Percentiles rank a stretch among this genome's conserved stretches.
phyloP scores from a whole-genome alignment of 2,329 filamentous ascomycete species.

The Venturiaceae sp. region DNA sequence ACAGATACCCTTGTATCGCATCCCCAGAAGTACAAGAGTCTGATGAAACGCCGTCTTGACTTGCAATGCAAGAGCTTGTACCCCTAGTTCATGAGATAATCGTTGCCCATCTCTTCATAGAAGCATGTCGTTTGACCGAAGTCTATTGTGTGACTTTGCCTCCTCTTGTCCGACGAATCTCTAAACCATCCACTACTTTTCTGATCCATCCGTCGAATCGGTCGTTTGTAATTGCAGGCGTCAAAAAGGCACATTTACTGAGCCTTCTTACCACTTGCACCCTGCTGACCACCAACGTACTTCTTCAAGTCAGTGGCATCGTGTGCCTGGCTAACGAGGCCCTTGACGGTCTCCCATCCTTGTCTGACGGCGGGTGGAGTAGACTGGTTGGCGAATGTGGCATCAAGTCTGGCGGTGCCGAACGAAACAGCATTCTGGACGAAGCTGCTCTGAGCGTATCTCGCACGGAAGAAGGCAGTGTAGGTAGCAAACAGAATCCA shows the following conservation, averaged over 20 bases:
- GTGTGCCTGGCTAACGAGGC: constrained; percentile 60
- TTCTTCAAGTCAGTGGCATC: constrained; percentile 69
- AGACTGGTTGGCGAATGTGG: constrained; percentile 74
- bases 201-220: neutral
- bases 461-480: constrained; percentile 83
- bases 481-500: constrained; percentile 84
- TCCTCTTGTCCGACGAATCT: too few species aligned
- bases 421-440: constrained; percentile 75
- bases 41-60: neutral
- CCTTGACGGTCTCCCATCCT: constrained; percentile 74
- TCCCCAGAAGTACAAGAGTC: neutral
- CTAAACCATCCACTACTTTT: too few species aligned
- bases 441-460: constrained; percentile 83
- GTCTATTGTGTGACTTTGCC: neutral
- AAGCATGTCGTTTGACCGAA: neutral
- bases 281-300: constrained; percentile 48
- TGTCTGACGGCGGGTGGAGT: constrained; percentile 72
- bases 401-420: constrained; percentile 67
- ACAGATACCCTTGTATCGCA: neutral
- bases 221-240: neutral
- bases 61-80: neutral
- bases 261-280: constrained; percentile 5
- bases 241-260: constrained; percentile 1
- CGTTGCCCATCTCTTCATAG: neutral
- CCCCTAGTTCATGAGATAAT: neutral